These are phyloP conservation scores for Yamagishiella unicocca DNA, from an alignment of 139 green algal species.

Conservation along the genomic window DNA sequence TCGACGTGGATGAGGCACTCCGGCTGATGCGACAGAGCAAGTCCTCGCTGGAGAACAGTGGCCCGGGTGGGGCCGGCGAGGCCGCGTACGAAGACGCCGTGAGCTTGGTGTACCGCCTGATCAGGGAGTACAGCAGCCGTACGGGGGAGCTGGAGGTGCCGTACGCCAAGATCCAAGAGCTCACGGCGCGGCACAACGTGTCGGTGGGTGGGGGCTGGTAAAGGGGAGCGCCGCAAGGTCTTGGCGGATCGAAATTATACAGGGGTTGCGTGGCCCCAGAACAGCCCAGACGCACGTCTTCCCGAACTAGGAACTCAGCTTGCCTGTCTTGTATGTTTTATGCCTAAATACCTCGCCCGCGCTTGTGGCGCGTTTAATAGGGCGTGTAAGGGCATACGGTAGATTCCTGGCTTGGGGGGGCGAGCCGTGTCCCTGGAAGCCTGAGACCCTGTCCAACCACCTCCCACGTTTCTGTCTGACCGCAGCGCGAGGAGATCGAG, in stretches of 20 bases:
- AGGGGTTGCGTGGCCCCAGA: too few species aligned
- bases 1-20: conserved; percentile 96
- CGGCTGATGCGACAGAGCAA: conserved; percentile 95
- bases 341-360: too few species aligned
- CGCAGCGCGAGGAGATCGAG: conserved; percentile 69
- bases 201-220: conserved; percentile 39
- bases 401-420: too few species aligned
- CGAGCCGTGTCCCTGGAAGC: too few species aligned
- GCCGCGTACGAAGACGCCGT: conserved; percentile 69
- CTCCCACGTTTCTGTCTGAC: neutral
- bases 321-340: too few species aligned
- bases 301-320: too few species aligned
- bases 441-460: too few species aligned
- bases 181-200: conserved; percentile 59
- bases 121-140: conserved; percentile 44
- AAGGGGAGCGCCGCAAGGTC: too few species aligned
- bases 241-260: too few species aligned
- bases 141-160: conserved; percentile 43
- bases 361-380: too few species aligned
- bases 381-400: too few species aligned
- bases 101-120: conserved; percentile 66
- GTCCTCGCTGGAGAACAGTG: conserved; percentile 74
- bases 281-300: too few species aligned
- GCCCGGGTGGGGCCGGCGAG: conserved; percentile 9
- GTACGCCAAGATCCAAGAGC: conserved; percentile 50